A percentile compares a stretch with the other conserved stretches of the same genome.
These are phyloP conservation scores for Xylariaceae sp. DNA, from an alignment of 2,329 filamentous ascomycete genomes.

Conservation along the genomic window DNA sequence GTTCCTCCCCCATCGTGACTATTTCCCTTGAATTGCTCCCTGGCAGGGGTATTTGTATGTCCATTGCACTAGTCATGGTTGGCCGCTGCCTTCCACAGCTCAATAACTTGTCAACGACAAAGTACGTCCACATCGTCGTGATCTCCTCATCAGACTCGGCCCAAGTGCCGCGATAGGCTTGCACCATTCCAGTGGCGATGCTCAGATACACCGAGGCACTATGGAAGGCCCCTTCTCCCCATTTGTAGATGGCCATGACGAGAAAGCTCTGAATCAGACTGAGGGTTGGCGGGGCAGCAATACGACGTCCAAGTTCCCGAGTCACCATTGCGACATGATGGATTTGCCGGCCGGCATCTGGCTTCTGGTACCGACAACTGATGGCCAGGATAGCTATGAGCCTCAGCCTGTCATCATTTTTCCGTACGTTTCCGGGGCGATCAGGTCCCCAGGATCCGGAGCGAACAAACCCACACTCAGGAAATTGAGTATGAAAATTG, in stretches of 20 bases:
- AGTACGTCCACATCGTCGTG: slow-evolving; percentile 19
- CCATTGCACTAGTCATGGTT: slow-evolving; percentile 17
- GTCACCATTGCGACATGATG: slow-evolving; percentile 14
- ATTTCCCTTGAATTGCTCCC: slow-evolving; percentile 12
- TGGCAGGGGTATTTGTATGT: slow-evolving; percentile 17
- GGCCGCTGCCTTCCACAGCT: slow-evolving; percentile 19
- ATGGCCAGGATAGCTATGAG: slow-evolving; percentile 17
- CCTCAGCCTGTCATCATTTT: slow-evolving; percentile 13
- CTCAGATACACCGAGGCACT: slow-evolving; percentile 19
- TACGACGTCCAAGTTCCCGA: slow-evolving; percentile 14
- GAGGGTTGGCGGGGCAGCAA: slow-evolving; percentile 15
- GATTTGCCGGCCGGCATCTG: slow-evolving; percentile 4
- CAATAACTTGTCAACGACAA: slow-evolving; percentile 17
- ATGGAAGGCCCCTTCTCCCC: slow-evolving; percentile 16
- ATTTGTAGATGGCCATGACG: slow-evolving; percentile 18
- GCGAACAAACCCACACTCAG: no score
- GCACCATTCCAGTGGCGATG: slow-evolving; percentile 19
- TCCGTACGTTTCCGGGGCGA: no score
- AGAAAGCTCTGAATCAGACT: slow-evolving; percentile 19
- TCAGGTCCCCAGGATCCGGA: no score
- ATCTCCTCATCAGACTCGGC: slow-evolving; percentile 15
- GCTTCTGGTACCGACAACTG: slow-evolving; percentile 12
- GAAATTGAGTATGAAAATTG: no score
- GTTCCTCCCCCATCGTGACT: slow-evolving; percentile 15
- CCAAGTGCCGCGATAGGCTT: slow-evolving; percentile 17